Evolutionary conservation across 1,139 yeast genomes (phyloP).

Genomic region (Spathaspora sp.): DNA sequence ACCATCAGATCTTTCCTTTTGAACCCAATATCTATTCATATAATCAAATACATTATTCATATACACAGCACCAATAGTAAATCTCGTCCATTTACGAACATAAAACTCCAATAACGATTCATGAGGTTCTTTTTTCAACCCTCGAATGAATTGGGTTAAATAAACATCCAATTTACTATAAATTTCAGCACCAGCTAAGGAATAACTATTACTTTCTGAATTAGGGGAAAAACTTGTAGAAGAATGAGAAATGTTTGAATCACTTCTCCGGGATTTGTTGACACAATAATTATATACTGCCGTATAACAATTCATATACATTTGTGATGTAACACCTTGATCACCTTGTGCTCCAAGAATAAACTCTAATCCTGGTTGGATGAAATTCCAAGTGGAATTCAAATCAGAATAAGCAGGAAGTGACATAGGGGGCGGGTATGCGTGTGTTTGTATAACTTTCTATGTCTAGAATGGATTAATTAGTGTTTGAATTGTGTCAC

Average conservation of each 20-base stretch:
- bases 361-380: slow-evolving; percentile 70
- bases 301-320: slow-evolving; percentile 75
- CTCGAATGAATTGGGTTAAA: slow-evolving; percentile 58
- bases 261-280: slow-evolving; percentile 57
- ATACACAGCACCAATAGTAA: slow-evolving; percentile 87
- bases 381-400: slow-evolving; percentile 72
- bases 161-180: slow-evolving; percentile 71
- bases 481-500: background rate
- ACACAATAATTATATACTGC: slow-evolving; percentile 95
- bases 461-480: background rate
- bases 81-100: slow-evolving; percentile 86
- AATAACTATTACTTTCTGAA: slow-evolving; percentile 35
- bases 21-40: slow-evolving; percentile 97
- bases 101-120: slow-evolving; percentile 83
- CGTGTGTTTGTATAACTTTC: background rate
- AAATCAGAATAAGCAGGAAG: slow-evolving; percentile 47
- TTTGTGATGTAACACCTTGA: slow-evolving; percentile 65
- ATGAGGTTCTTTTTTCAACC: slow-evolving; percentile 48
- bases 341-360: slow-evolving; percentile 67
- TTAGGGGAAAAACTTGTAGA: slow-evolving; percentile 5
- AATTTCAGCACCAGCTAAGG: slow-evolving; percentile 83
- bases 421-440: background rate
- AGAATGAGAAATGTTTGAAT: slow-evolving; percentile 15
- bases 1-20: slow-evolving; percentile 95
- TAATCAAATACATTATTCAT: slow-evolving; percentile 93